Base-by-base conservation (phyloP, 2,329 filamentous ascomycete genomes). In the Trichoderma cornu-damae region DNA sequence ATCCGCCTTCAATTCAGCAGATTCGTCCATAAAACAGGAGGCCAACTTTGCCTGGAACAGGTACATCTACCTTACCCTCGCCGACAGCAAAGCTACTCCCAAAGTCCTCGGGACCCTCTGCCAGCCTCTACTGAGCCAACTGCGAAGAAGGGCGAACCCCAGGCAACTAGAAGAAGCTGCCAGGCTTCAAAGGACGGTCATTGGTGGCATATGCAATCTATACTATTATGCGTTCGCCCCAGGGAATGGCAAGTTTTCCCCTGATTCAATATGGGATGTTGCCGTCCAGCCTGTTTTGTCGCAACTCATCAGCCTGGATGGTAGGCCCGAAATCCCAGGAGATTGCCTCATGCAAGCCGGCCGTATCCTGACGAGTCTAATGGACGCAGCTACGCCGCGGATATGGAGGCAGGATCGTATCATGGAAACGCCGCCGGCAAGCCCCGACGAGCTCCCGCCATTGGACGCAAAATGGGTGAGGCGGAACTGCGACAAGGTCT, bases 391-490 rank as follows among this genome's bases (percentile, higher is more conserved):
- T 59, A 76, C 78, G 8, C 72, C 77, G 47, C 72, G 85, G 60
- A 70, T 86, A 3, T 97, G 91, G 90, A 86, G 83, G 54, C 85
- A 89, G 62, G 84, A 88, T 61, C 85, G 86, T 51, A 86, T 89
- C 8, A 77, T 84, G 59, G 82, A 87, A 18, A 72, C 73, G 14
- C 75, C 81, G 3, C 71, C 85, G 30, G 73, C 84, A 53, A 80
- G 77, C 51, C 79, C 86, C 0, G 83, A 86, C n/a, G 90, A 96
- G 59, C 76, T 99, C n/a, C 89, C 91, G 5, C 77, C 86, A 6
- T 75, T 97, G 6, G 91, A 97, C 66, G 79, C 88, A 4, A 90
- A 88, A 75, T 99, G 94, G 94, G 78, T 95, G 11, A 83, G 93
- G 53, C 86, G 83, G 59, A 90, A 89, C 60, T 76, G 87, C 4